phyloP scores from a whole-genome alignment of 1,284 basidiomycete species.

The Kwoniella shivajii region DNA sequence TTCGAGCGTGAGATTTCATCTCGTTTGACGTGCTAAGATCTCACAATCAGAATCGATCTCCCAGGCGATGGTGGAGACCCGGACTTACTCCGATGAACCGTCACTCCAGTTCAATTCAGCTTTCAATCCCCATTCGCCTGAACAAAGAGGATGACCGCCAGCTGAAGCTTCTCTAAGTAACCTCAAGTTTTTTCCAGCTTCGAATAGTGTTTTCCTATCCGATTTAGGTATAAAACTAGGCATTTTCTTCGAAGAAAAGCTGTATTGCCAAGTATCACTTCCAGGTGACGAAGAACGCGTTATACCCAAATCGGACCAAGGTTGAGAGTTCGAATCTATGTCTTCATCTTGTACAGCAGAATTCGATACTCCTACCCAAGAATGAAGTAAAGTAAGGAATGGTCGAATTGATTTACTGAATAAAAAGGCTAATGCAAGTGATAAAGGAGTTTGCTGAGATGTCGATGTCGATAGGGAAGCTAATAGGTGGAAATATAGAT shows the following conservation, averaged over 20 bases:
- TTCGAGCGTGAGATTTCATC: slow-evolving; percentile 1
- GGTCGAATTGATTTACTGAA: slow-evolving; percentile 34
- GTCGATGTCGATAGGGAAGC: slow-evolving; percentile 24
- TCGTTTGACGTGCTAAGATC: neutral
- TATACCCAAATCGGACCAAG: slow-evolving; percentile 50
- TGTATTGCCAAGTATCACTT: slow-evolving; percentile 31
- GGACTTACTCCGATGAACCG: slow-evolving; percentile 7
- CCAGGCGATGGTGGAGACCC: neutral
- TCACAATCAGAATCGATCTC: neutral
- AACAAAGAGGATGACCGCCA: slow-evolving; percentile 42
- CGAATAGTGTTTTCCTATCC: slow-evolving; percentile 39
- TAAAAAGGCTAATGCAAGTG: slow-evolving; percentile 40
- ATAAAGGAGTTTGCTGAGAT: neutral
- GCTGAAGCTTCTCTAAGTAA: slow-evolving; percentile 41
- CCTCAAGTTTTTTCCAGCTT: slow-evolving; percentile 46
- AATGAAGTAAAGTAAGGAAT: slow-evolving; percentile 38
- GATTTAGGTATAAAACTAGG: slow-evolving; percentile 44
- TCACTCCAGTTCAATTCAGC: slow-evolving; percentile 40
- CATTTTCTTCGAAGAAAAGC: slow-evolving; percentile 39
- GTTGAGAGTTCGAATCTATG: slow-evolving; percentile 32
- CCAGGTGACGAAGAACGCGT: slow-evolving; percentile 18
- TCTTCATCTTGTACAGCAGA: slow-evolving; percentile 28
- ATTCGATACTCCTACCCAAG: slow-evolving; percentile 45
- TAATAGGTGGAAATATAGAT: slow-evolving; percentile 40
- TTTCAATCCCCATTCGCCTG: slow-evolving; percentile 29